Conservation (phyloP, 169 alveolate genomes). For the Plasmodium relictum region DNA sequence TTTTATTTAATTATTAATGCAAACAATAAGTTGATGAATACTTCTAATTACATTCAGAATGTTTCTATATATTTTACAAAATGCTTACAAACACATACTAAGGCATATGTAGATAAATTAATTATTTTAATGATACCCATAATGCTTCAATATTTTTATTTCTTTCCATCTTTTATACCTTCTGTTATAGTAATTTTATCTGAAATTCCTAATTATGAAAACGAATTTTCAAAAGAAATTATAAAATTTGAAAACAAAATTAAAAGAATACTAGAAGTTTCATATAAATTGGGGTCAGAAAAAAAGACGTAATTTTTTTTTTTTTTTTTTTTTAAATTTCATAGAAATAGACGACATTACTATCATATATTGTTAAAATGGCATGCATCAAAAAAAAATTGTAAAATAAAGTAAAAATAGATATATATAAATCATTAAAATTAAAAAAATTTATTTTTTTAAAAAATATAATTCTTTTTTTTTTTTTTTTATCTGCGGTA, state of each 20-base stretch:
- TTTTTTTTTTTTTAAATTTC: background rate
- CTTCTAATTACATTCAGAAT: conserved; percentile 2
- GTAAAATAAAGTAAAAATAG: background rate
- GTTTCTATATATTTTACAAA: conserved; percentile 12
- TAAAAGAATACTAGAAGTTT: conserved; percentile 10
- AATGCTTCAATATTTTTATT: conserved; percentile 51
- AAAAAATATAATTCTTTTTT: too few species aligned
- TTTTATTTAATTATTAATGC: conserved; percentile 54
- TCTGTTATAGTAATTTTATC: background rate
- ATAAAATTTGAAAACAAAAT: conserved; percentile 19
- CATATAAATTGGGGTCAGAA: conserved; percentile 6
- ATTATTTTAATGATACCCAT: conserved; percentile 16
- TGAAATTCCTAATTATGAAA: background rate
- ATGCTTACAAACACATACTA: conserved; percentile 23
- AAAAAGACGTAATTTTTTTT: background rate
- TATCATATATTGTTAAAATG: too few species aligned
- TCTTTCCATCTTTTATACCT: conserved; percentile 64
- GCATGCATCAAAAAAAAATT: background rate
- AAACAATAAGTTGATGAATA: conserved; percentile 25
- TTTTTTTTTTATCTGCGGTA: background rate
- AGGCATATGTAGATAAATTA: conserved; percentile 23
- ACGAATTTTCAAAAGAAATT: conserved; percentile 4
- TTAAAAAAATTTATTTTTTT: background rate
- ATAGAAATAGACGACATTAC: too few species aligned
- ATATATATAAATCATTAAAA: background rate